Evolutionary conservation across 2,329 filamentous ascomycete genomes (phyloP).

Genomic region (Tetracladium maxilliforme): DNA sequence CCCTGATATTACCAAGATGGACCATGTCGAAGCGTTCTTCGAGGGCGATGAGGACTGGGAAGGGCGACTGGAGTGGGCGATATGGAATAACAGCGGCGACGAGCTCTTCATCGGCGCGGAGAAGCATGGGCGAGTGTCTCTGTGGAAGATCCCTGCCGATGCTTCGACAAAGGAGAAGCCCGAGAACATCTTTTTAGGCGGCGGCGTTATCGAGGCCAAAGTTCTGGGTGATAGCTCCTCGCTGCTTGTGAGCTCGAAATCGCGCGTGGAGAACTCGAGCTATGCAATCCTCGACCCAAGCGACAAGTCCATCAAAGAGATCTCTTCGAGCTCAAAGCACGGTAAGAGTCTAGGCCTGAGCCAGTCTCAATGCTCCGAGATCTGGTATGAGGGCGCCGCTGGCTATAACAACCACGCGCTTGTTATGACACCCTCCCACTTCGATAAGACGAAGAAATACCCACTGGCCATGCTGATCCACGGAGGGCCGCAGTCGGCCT

Average conservation of each 20-base stretch:
- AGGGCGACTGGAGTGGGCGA: too few relatives aligned
- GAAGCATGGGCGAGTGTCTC: background rate
- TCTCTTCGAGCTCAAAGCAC: slow-evolving; percentile 48
- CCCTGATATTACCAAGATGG: slow-evolving; percentile 40
- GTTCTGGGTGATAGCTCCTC: background rate
- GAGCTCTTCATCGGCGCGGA: background rate
- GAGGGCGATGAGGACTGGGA: slow-evolving; percentile 43
- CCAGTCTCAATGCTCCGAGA: slow-evolving; percentile 42
- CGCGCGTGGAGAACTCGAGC: background rate
- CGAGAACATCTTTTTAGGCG: background rate
- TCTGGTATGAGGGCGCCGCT: slow-evolving; percentile 49
- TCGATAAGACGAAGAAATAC: slow-evolving; percentile 56
- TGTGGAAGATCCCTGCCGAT: background rate
- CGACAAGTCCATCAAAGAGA: background rate
- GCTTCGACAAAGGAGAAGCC: background rate
- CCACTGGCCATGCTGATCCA: slow-evolving; percentile 66
- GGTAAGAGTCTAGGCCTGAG: slow-evolving; percentile 51
- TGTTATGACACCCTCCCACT: slow-evolving; percentile 47
- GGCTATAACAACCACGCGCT: slow-evolving; percentile 48
- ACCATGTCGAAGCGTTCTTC: slow-evolving; percentile 47
- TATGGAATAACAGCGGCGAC: background rate
- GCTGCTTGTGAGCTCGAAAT: background rate
- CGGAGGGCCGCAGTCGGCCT: slow-evolving; percentile 67
- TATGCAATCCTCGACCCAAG: background rate
- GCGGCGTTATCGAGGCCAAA: background rate